A percentile compares a stretch with the other conserved stretches of the same genome.
Conservation (phyloP, 441 rosid genomes). For the Isatis lusitanica region DNA sequence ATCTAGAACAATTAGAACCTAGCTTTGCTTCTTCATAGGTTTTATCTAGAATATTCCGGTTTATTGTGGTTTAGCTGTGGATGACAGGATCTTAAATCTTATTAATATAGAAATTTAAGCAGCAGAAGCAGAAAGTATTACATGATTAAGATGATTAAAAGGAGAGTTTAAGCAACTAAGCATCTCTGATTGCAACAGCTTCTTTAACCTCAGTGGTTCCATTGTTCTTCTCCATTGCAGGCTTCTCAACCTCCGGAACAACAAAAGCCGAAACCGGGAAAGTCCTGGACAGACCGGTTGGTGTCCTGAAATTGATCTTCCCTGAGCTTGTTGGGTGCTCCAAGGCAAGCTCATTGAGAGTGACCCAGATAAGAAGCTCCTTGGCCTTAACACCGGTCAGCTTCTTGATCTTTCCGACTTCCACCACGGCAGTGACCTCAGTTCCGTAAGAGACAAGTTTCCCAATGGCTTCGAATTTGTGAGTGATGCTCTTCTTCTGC, state of each 20-base stretch:
- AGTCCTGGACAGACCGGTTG: conserved; percentile 43
- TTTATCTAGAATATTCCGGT: not conserved
- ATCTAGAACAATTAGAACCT: conserved; percentile 12
- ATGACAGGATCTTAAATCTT: conserved; percentile 6
- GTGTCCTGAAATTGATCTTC: conserved; percentile 52
- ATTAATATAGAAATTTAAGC: conserved; percentile 10
- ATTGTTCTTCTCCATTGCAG: conserved; percentile 26
- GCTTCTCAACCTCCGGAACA: conserved; percentile 40
- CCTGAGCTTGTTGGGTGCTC: conserved; percentile 48
- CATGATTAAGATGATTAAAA: conserved; percentile 14
- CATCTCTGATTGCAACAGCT: conserved; percentile 42
- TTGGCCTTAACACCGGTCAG: conserved; percentile 89
- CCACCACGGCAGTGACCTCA: conserved; percentile 72
- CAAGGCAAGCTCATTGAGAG: conserved; percentile 60
- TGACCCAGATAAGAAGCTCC: conserved; percentile 82
- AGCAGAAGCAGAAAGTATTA: conserved; percentile 3
- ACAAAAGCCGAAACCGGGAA: conserved; percentile 48
- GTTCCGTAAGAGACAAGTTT: conserved; percentile 59
- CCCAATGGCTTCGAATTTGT: conserved; percentile 79
- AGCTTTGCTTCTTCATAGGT: conserved; percentile 6
- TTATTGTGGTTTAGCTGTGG: not conserved
- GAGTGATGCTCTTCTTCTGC: conserved; percentile 75
- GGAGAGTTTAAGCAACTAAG: not conserved
- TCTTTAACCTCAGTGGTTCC: conserved; percentile 27
- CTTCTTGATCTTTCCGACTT: conserved; percentile 74